Base-by-base conservation (phyloP, 2,329 filamentous ascomycete species). In the Hymenotorrendiella dingleyae region DNA sequence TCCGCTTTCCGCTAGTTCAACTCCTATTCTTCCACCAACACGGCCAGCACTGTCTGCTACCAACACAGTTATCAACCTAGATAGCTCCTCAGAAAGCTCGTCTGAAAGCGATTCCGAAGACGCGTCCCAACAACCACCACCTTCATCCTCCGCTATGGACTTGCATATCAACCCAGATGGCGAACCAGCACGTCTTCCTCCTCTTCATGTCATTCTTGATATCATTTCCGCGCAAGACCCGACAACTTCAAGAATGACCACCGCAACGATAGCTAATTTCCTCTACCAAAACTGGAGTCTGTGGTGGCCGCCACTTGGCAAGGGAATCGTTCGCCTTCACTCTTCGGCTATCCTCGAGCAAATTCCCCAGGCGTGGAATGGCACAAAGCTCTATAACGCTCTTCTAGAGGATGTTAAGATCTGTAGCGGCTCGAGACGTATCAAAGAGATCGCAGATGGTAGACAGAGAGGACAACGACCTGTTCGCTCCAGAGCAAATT, bases 131-230 rank as follows among this genome's bases (percentile, higher is more conserved):
- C 12, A 22, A 21, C 10, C 14, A 40, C 12, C 12, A 24, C 8
- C 27, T n/a, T n/a, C n/a, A n/a, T n/a, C 27, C 11, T 12, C 16
- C 17, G 14, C 29, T 17, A 20, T 21, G 16, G 21, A 17, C 19
- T n/a, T n/a, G n/a, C n/a, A n/a, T n/a, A 9, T 14, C 4, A 19
- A 21, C n/a, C n/a, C 27, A 7, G 14, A 35, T 17, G 22, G 17
- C 17, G 21, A 35, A 14, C 11, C 30, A 4, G 16, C 19, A 10
- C 14, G 16, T 14, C 8, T 42, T 27, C 39, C 30, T 14, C 39
- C 39, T 9, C 14, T 26, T n/a, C 29, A 42, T 7, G 32, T 42
- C 5, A 24, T 42, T n/a, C 30, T 42, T 11, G 39, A 42, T 17
- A n/a, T 35, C 3, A 27, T 42, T 12, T 7, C 14, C 10, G 22